Conservation (phyloP, 768 basidiomycete genomes). For the Galerina sulciceps region DNA sequence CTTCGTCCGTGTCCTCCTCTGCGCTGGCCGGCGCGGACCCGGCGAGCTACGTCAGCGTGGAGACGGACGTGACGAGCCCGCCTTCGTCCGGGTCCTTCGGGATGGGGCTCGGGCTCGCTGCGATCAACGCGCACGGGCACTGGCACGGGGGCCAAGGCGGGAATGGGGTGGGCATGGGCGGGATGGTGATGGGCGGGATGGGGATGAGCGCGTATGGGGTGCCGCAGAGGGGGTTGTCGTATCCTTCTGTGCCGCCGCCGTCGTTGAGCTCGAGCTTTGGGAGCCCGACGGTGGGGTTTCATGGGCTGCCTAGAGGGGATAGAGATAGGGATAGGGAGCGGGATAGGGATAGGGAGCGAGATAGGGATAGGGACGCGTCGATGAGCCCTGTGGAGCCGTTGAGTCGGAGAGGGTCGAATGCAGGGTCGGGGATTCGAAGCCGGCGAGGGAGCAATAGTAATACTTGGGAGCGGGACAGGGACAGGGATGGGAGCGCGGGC, state of each 20-base stretch:
- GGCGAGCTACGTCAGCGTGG: slow-evolving; percentile 58
- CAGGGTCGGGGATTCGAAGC: slow-evolving; percentile 16
- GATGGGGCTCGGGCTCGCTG: slow-evolving; percentile 21
- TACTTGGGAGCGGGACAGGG: slow-evolving; percentile 36
- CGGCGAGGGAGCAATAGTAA: slow-evolving; percentile 37
- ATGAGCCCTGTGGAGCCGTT: slow-evolving; percentile 54
- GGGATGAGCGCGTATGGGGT: slow-evolving; percentile 13
- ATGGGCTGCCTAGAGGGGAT: slow-evolving; percentile 3
- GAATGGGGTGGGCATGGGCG: slow-evolving; percentile 14
- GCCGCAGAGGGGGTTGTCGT: slow-evolving; percentile 54
- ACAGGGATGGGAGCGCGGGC: slow-evolving; percentile 33
- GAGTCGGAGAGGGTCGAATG: slow-evolving; percentile 57
- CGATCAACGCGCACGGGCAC: not conserved
- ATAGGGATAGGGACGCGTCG: slow-evolving; percentile 43
- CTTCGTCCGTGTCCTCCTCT: too few relatives aligned
- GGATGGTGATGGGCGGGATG: slow-evolving; percentile 8
- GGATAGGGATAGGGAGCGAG: slow-evolving; percentile 29
- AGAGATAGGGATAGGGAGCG: slow-evolving; percentile 17
- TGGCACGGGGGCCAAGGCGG: too few relatives aligned
- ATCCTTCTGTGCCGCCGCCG: slow-evolving; percentile 85
- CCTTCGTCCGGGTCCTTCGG: slow-evolving; percentile 64
- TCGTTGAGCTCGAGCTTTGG: slow-evolving; percentile 81
- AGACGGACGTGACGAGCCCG: slow-evolving; percentile 75
- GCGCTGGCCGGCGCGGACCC: slow-evolving; percentile 39
- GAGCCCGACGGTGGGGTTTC: slow-evolving; percentile 56